A percentile compares a stretch with the other conserved stretches of the same genome.
Conservation (phyloP, 1,284 basidiomycete genomes). For the Porodaedalea pini region DNA sequence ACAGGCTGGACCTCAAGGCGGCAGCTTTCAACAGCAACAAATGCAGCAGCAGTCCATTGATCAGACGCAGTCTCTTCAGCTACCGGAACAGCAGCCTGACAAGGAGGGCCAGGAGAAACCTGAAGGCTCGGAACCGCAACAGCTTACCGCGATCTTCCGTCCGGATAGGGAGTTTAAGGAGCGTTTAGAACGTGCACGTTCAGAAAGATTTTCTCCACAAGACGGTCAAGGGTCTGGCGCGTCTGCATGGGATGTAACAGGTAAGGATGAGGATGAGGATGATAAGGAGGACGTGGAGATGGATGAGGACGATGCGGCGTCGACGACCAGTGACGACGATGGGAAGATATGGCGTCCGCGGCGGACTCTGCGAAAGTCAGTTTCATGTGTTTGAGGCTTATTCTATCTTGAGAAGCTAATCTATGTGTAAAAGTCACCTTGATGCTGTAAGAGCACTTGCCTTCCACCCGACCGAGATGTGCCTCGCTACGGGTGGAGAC, state of each 20-base stretch:
- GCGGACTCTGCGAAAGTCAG: conserved; percentile 83
- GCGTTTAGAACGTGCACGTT: conserved; percentile 44
- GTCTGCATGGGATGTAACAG: conserved; percentile 43
- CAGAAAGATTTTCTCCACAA: conserved; percentile 27
- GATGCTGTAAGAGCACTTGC: conserved; percentile 89
- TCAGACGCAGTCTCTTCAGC: conserved; percentile 25
- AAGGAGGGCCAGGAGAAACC: conserved; percentile 44
- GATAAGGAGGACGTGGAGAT: conserved; percentile 58
- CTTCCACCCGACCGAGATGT: conserved; percentile 81
- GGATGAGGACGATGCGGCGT: conserved; percentile 40
- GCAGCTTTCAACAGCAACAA: conserved; percentile 23
- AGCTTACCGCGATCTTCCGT: conserved; percentile 80
- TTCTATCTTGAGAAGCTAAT: conserved; percentile 17
- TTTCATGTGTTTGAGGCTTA: conserved; percentile 28
- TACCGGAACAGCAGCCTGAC: conserved; percentile 27
- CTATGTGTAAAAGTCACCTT: conserved; percentile 64
- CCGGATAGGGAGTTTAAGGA: conserved; percentile 87
- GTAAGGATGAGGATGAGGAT: conserved; percentile 53
- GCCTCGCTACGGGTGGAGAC: conserved; percentile 88
- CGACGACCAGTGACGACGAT: conserved; percentile 62
- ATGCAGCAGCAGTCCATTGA: conserved; percentile 26
- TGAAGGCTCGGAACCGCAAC: conserved; percentile 47
- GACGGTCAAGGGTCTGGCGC: conserved; percentile 37
- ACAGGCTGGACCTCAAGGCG: conserved; percentile 21
- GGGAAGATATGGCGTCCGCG: conserved; percentile 81